Base-by-base conservation (phyloP, 768 basidiomycete genomes). In the Boletus rubroflammeus region DNA sequence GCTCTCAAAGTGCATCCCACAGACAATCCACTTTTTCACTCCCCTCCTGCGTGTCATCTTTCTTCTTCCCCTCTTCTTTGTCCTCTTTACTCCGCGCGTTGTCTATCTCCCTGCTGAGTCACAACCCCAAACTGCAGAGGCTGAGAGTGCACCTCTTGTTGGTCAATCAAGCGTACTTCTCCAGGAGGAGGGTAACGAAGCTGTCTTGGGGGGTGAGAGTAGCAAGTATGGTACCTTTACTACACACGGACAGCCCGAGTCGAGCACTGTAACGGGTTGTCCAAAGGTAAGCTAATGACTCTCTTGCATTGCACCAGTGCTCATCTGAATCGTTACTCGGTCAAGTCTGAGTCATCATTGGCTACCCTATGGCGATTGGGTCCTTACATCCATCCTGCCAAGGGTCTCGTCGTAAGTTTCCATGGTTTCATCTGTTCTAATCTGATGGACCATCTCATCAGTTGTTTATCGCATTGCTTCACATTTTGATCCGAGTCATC, bases 181-280 rank as follows among this genome's bases (percentile, higher is more conserved):
- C 17, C 79, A 84, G 23, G 70, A 81, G 3, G 83, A 76, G 23
- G 67, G 69, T 25, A 68, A 67, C 34, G 72, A 76, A 29, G 73
- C 53, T 73, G 54, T 67, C 69, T 36, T 58, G 0, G 61, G 63
- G 0, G 47, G 45, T 62, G 71, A 46, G 76, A 79, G 49, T 19
- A 77, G 74, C 68, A 90, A 88, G 67, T 92, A 92, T 65, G 90
- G 90, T 15, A 91, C 90, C 13, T 90, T 90, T 76, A 75, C 73
- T 11, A 36, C 48, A 15, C 61, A 44, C 6, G 58, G 32, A 45
- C 67, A 61, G 19, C 41, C 60, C 21, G 46, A 47, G 31, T 50
- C 54, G 5, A 29, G 28, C 15, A 38, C 39, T 17, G 38, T 43
- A 2, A 19, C 47, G n/a, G 26, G n/a, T 25, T 43, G 23, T n/a